A percentile compares a stretch with the other conserved stretches of the same genome.
Conservation (phyloP, 305 asterid genomes). For the Rubia tinctorum region DNA sequence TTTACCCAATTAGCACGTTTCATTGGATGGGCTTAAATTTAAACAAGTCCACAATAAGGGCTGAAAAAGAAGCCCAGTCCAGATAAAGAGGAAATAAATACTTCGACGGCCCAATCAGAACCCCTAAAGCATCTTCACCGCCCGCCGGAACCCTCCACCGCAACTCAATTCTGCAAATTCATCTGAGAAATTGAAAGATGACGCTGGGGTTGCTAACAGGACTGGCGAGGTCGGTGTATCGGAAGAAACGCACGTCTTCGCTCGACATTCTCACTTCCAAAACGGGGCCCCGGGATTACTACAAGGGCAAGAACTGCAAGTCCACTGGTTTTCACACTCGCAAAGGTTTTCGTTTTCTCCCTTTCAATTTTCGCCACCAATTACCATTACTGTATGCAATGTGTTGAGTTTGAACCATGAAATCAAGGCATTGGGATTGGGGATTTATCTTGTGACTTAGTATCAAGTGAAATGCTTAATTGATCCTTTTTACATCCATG, state of each 20-base stretch:
- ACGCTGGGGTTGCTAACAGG: constrained; percentile 72
- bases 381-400: background rate
- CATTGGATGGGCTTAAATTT: background rate
- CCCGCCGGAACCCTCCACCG: background rate
- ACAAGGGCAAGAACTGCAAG: constrained; percentile 85
- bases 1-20: too few species aligned
- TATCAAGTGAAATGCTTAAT: background rate
- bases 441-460: background rate
- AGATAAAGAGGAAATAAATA: too few species aligned
- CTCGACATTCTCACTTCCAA: constrained; percentile 71
- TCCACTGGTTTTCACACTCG: constrained; percentile 93
- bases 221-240: constrained; percentile 54
- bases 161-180: background rate
- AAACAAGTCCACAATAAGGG: background rate
- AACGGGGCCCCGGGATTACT: constrained; percentile 53
- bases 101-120: background rate
- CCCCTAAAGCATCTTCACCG: background rate
- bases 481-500: background rate
- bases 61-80: background rate
- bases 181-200: constrained; percentile 30
- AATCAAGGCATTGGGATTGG: too few species aligned
- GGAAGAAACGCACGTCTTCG: constrained; percentile 73
- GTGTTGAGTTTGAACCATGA: background rate
- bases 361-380: background rate
- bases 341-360: constrained; percentile 42